Evolutionary conservation across 108 stramenopile genomes (phyloP).

Genomic region (Poteriospumella lacustris): DNA sequence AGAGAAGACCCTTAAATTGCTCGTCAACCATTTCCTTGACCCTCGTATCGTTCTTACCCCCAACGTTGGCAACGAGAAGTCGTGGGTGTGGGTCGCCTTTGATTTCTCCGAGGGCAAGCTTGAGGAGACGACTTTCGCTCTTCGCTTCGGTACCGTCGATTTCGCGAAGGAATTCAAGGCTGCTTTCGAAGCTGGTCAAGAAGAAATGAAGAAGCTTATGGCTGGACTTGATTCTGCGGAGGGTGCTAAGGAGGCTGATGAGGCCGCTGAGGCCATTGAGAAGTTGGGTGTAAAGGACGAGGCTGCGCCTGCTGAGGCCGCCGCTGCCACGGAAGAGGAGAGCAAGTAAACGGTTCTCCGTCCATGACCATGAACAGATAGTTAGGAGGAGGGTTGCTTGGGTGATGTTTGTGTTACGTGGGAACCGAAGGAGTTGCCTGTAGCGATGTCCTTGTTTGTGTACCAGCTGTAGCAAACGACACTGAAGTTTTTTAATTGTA

Average conservation of each 20-base stretch:
- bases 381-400: too few species aligned
- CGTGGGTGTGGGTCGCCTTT: constrained; percentile 95
- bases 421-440: too few species aligned
- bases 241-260: constrained; percentile 11
- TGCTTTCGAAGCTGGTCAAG: constrained; percentile 72
- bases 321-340: too few species aligned
- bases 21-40: constrained; percentile 91
- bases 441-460: too few species aligned
- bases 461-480: too few species aligned
- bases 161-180: constrained; percentile 83
- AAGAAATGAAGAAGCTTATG: constrained; percentile 72
- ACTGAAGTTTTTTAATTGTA: too few species aligned
- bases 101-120: constrained; percentile 89
- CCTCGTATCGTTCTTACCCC: constrained; percentile 88
- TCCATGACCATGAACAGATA: too few species aligned
- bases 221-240: constrained; percentile 46
- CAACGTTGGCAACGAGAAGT: constrained; percentile 84
- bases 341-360: too few species aligned
- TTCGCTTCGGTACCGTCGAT: constrained; percentile 86
- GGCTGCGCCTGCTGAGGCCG: constrained; percentile 68
- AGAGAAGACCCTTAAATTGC: constrained; percentile 99
- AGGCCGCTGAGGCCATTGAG: constrained; percentile 54
- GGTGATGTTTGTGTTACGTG: too few species aligned
- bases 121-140: constrained; percentile 81
- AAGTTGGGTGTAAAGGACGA: constrained; percentile 60